Evolutionary conservation across 2,329 filamentous ascomycete species (phyloP).

Genomic region (Ceratocystis alfenasii): DNA sequence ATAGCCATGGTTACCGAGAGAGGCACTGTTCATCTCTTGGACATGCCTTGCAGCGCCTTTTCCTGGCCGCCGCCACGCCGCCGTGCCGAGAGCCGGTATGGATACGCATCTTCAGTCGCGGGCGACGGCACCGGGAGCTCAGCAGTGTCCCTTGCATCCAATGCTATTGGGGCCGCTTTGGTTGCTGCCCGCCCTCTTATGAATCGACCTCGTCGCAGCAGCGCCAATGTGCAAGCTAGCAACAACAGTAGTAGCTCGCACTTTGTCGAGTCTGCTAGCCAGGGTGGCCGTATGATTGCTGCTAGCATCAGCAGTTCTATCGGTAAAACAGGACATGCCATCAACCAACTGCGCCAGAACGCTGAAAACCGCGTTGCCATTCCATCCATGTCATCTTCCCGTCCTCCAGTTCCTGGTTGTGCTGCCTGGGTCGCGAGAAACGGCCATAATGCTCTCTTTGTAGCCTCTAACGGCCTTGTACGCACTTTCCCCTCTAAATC

Average conservation of each 20-base stretch:
- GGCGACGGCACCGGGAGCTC: slow-evolving; percentile 39
- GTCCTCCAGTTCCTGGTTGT: slow-evolving; percentile 45
- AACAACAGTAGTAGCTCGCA: slow-evolving; percentile 15
- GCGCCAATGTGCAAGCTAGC: slow-evolving; percentile 12
- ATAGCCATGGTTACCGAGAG: slow-evolving; percentile 84
- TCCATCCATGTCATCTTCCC: slow-evolving; percentile 39
- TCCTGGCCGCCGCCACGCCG: slow-evolving; percentile 70
- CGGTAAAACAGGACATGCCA: slow-evolving; percentile 57
- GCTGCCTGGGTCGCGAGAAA: slow-evolving; percentile 54
- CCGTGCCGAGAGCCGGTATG: slow-evolving; percentile 35
- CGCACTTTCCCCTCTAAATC: slow-evolving; percentile 52
- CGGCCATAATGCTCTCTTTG: slow-evolving; percentile 50
- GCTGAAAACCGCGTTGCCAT: slow-evolving; percentile 64
- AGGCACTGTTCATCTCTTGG: slow-evolving; percentile 87
- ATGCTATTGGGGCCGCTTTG: slow-evolving; percentile 56
- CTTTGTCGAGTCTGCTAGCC: slow-evolving; percentile 45
- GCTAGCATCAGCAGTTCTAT: slow-evolving; percentile 63
- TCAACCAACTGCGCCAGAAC: slow-evolving; percentile 60
- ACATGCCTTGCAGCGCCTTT: slow-evolving; percentile 70
- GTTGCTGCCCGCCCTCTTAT: slow-evolving; percentile 49
- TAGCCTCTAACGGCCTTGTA: slow-evolving; percentile 53
- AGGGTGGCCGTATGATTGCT: slow-evolving; percentile 59
- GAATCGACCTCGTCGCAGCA: slow-evolving; percentile 35
- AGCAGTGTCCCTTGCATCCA: slow-evolving; percentile 58
- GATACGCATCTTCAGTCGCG: slow-evolving; percentile 29